A percentile compares a stretch with the other conserved stretches of the same genome.
phyloP scores from a whole-genome alignment of 1,284 basidiomycete species.

The Thecaphora frezii region DNA sequence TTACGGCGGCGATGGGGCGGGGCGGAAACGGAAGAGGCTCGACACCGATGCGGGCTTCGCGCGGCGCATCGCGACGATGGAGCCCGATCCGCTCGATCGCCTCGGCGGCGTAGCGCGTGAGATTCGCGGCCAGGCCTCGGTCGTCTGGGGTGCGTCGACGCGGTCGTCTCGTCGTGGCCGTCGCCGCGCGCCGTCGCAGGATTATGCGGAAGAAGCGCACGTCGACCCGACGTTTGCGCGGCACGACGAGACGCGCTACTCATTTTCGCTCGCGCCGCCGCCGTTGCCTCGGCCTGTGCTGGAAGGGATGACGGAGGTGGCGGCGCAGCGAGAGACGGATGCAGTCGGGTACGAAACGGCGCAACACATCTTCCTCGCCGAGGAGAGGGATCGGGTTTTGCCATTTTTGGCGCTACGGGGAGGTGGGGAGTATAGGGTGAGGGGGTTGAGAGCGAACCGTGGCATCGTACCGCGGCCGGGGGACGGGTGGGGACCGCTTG shows the following conservation, averaged over 20 bases:
- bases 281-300: too few relatives aligned
- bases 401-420: constrained; percentile 11
- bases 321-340: constrained; percentile 12
- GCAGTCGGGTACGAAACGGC: constrained; percentile 29
- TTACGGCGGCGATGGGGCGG: too few relatives aligned
- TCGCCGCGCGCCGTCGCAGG: too few relatives aligned
- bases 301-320: constrained; percentile 5
- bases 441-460: constrained; percentile 13
- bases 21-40: constrained; percentile 10
- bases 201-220: too few relatives aligned
- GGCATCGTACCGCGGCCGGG: constrained; percentile 13
- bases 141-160: constrained; percentile 16
- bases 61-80: constrained; percentile 11
- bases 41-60: constrained; percentile 17
- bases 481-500: constrained; percentile 12
- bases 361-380: constrained; percentile 15
- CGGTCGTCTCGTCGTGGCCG: too few relatives aligned
- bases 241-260: too few relatives aligned
- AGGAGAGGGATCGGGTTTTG: constrained; percentile 19
- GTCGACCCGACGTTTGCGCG: too few relatives aligned
- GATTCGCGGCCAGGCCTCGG: constrained; percentile 20
- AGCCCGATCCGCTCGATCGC: constrained; percentile 28
- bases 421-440: constrained; percentile 14
- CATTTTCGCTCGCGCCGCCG: too few relatives aligned
- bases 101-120: constrained; percentile 25